Evolutionary conservation across 139 green algal genomes (phyloP), one percentile per base, ranked within the genome.

Genomic region (Asterochloris sp.): DNA sequence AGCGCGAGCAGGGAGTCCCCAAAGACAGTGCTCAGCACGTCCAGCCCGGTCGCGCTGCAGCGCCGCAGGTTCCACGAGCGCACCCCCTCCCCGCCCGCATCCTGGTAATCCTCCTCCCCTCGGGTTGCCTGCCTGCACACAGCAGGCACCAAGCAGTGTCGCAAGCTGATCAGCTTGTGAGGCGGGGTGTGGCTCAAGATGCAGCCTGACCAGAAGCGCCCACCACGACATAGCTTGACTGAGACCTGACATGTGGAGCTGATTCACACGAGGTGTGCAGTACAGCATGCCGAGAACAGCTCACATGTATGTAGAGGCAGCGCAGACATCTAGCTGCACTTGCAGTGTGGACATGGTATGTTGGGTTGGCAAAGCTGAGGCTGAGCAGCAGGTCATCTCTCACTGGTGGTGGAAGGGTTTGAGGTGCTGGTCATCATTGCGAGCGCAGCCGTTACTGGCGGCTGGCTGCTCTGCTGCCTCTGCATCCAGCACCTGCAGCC

Each of bases 61-160:
- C 96, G 96, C 47, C 96, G 88, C 73, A 99, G 88, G 84, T 97
- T 99, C 96, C 96, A 99, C 38, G 38, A 54, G 21, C 83, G 66
- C 11, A 69, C 78, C 9, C 86, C 69, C 78, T 85, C 89, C 24
- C 85, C 80, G 67, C 76, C 85, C 0, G 82, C 83, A 38, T 91
- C 86, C 19, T 95, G 90, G 0, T 92, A 91, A 16, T 88, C 89
- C 28, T 93, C 85, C 23, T 89, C 88, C 24, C 88, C 89, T 10
- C 88, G 86, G 9, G 73, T 87, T 10, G 84, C 87, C 11, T 10
- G n/a, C 76, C 82, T 85, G 76, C 60, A 73, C 15, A 64, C 16
- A 13, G n/a, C 24, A 76, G 66, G 19, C 38, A 29, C 17, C 11
- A 28, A n/a, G 14, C 29, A 21, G 17, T 64, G 38, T 78, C 29